Base-by-base conservation (phyloP, 2,329 filamentous ascomycete species). In the Cordyceps cicadae region DNA sequence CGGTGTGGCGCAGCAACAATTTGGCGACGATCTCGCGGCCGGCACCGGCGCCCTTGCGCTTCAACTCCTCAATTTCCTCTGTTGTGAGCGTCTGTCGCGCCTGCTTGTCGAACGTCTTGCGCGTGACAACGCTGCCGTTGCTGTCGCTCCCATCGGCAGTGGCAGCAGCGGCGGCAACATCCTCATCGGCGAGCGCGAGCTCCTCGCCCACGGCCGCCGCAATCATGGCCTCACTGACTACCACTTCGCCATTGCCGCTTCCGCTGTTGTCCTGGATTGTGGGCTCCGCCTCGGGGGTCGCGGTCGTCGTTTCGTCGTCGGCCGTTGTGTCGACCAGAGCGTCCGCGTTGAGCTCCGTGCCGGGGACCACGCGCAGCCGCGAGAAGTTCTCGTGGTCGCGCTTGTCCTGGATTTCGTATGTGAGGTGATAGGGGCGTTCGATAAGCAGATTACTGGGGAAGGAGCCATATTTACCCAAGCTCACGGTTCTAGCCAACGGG, bases 21-120 rank as follows among this genome's bases (percentile, higher is more conserved):
- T 92, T 96, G n/a, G 90, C 87, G 64, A 99, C 94, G 53, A 99
- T 83, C 56, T 96, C 92, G 71, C 89, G 89, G 14, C 92, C 93
- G 0, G 90, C 90, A 5, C 87, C 87, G 3, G 87, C 85, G 12
- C 87, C 89, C 61, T 91, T 85, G 14, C 80, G 88, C 67, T 88
- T 88, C 3, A 85, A 87, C 57, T 86, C 88, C 53, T 92, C 88
- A 21, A 90, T 90, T 66, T 87, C 92, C 26, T 83, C 86, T 29
- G 88, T 83, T 0, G 87, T 88, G 19, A 99, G 77, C 6, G 85
- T 89, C 75, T 99, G 94, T 51, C 90, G 78, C 59, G 82, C 82
- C 50, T 77, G 78, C 63, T 83, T 81, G 71, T 87, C 83, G 52
- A 87, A 79, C 48, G 81, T 80, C 66, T 84, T 83, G 37, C 80